phyloP scores from a whole-genome alignment of 371 early-diverging fungal species.

The Dinochytrium kinnereticum region DNA sequence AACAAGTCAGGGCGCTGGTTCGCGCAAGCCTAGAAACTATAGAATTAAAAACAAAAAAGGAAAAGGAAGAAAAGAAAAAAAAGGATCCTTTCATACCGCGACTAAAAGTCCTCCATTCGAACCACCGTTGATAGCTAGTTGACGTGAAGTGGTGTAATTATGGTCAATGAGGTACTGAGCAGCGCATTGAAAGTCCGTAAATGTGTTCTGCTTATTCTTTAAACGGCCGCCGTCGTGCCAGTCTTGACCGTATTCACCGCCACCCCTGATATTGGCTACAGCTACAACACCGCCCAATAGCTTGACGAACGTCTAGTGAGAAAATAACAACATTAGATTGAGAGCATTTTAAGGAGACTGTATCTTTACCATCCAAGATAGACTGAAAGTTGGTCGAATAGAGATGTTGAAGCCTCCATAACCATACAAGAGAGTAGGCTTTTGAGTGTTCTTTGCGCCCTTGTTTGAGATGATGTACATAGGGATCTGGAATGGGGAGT shows the following conservation, averaged over 20 bases:
- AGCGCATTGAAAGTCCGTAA: slow-evolving; percentile 55
- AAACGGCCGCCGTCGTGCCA: slow-evolving; percentile 54
- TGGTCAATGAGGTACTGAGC: slow-evolving; percentile 45
- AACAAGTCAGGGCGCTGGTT: slow-evolving; percentile 57
- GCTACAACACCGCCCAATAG: slow-evolving; percentile 53
- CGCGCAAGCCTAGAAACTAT: slow-evolving; percentile 32
- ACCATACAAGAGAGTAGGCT: slow-evolving; percentile 66
- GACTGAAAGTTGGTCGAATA: slow-evolving; percentile 47
- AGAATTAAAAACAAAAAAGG: neutral
- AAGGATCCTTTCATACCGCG: slow-evolving; percentile 25
- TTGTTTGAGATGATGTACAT: slow-evolving; percentile 69
- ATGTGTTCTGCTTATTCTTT: slow-evolving; percentile 52
- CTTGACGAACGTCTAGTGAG: slow-evolving; percentile 52
- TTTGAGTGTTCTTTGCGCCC: slow-evolving; percentile 52
- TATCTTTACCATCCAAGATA: slow-evolving; percentile 3
- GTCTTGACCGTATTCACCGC: slow-evolving; percentile 53
- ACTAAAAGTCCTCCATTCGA: slow-evolving; percentile 58
- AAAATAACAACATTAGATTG: neutral
- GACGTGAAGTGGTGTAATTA: slow-evolving; percentile 42
- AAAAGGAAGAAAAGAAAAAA: neutral
- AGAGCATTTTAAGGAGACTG: neutral
- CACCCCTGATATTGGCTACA: slow-evolving; percentile 58
- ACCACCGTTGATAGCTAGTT: slow-evolving; percentile 55
- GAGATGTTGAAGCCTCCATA: slow-evolving; percentile 70
- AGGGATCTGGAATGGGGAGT: slow-evolving; percentile 49